Evolutionary conservation across 2,329 filamentous ascomycete species (phyloP).

Genomic region (Pyricularia sp.): DNA sequence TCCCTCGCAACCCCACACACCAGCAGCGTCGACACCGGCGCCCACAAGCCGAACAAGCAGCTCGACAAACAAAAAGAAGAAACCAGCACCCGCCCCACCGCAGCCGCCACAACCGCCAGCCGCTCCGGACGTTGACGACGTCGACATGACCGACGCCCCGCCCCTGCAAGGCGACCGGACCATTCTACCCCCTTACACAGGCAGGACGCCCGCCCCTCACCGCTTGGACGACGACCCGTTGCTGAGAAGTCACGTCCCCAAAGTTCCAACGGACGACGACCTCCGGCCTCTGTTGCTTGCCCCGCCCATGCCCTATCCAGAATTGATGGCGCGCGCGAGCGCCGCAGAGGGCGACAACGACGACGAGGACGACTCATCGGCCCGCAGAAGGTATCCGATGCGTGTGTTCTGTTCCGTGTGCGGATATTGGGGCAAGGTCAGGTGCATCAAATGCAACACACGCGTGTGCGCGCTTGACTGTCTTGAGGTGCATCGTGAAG

Average conservation of each 20-base stretch:
- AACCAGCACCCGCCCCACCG: neutral
- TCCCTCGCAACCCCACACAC: constrained; percentile 9
- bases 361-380: constrained; percentile 29
- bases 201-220: constrained; percentile 23
- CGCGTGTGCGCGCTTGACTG: constrained; percentile 68
- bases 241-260: constrained; percentile 43
- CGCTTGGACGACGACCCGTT: constrained; percentile 43
- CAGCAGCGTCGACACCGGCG: constrained; percentile 10
- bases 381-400: constrained; percentile 33
- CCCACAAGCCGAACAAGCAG: neutral
- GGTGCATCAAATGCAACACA: constrained; percentile 66
- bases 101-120: neutral
- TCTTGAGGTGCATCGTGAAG: constrained; percentile 57
- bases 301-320: constrained; percentile 54
- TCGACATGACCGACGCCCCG: constrained; percentile 12
- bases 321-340: constrained; percentile 23
- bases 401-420: constrained; percentile 66
- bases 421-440: constrained; percentile 68
- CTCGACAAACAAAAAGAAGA: neutral
- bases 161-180: constrained; percentile 14
- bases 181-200: constrained; percentile 22
- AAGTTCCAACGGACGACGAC: constrained; percentile 44
- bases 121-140: constrained; percentile 9
- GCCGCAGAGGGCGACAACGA: constrained; percentile 15
- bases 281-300: constrained; percentile 49